Evolutionary conservation across 1,284 basidiomycete genomes (phyloP).

Genomic region (Cutaneotrichosporon arboriforme): DNA sequence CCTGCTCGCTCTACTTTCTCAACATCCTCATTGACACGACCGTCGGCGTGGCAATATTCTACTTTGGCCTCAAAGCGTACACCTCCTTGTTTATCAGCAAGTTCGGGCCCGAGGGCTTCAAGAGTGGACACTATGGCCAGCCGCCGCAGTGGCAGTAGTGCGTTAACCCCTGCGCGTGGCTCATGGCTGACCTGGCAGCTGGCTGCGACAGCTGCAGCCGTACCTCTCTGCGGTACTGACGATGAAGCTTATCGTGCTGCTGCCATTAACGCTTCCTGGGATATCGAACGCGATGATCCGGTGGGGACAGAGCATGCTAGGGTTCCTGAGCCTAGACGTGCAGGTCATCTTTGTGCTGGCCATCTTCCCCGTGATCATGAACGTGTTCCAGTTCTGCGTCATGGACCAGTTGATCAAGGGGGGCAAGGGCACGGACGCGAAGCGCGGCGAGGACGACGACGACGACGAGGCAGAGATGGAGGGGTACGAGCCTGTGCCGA

Average conservation of each 20-base stretch:
- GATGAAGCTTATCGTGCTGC: conserved; percentile 87
- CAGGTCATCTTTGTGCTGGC: conserved; percentile 89
- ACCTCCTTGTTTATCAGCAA: conserved; percentile 64
- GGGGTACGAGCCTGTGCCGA: conserved; percentile 12
- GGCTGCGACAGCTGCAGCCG: conserved; percentile 76
- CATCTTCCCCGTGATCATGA: conserved; percentile 89
- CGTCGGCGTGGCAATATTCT: conserved; percentile 73
- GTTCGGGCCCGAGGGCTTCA: conserved; percentile 66
- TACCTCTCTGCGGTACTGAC: conserved; percentile 75
- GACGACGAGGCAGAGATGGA: conserved; percentile 17
- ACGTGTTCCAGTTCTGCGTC: conserved; percentile 62
- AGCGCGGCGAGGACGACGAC: neutral
- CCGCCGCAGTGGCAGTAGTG: conserved; percentile 55
- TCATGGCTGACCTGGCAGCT: conserved; percentile 48
- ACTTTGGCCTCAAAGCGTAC: conserved; percentile 64
- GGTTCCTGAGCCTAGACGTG: conserved; percentile 65
- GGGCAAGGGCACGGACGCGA: conserved; percentile 16
- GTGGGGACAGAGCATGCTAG: conserved; percentile 73
- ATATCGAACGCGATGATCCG: conserved; percentile 66
- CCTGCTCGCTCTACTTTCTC: conserved; percentile 87
- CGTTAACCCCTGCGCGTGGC: conserved; percentile 6
- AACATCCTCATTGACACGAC: conserved; percentile 94
- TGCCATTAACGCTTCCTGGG: conserved; percentile 56
- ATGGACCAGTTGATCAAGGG: conserved; percentile 49
- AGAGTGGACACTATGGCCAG: conserved; percentile 79